A percentile compares a stretch with the other conserved stretches of the same genome.
Conservation (phyloP, 208 protist species). For the Acanthamoeba rhysodes region DNA sequence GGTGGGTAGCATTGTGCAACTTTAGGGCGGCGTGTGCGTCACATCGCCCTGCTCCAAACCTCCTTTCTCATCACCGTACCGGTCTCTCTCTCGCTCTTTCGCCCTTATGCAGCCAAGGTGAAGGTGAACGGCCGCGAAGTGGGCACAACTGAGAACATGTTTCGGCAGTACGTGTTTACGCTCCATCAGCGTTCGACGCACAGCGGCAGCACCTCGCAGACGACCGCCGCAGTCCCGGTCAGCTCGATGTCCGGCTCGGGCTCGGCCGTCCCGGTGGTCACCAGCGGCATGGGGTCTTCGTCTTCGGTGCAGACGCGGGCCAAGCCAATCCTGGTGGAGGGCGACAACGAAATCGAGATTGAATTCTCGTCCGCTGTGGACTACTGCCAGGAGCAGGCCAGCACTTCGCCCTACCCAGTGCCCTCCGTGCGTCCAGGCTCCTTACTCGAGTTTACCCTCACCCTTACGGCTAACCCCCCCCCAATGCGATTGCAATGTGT, state of each 20-base stretch:
- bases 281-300: neutral
- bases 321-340: conserved; percentile 34
- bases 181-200: conserved; percentile 28
- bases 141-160: conserved; percentile 58
- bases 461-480: neutral
- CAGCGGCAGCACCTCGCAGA: neutral
- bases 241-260: conserved; percentile 17
- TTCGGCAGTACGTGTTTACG: conserved; percentile 30
- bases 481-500: too few species aligned
- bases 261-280: neutral
- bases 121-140: conserved; percentile 44
- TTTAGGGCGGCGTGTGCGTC: neutral
- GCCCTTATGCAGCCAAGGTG: conserved; percentile 13
- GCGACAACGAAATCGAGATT: conserved; percentile 57
- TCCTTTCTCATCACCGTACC: neutral
- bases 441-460: neutral
- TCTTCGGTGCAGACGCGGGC: conserved; percentile 14
- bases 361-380: conserved; percentile 46
- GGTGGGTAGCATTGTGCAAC: neutral
- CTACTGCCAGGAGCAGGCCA: conserved; percentile 49
- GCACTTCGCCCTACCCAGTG: conserved; percentile 24
- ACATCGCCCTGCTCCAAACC: neutral
- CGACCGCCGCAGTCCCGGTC: neutral
- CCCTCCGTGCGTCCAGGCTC: neutral
- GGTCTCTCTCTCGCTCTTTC: neutral